A percentile compares a stretch with the other conserved stretches of the same genome.
Evolutionary conservation across 495 filamentous ascomycete species (phyloP).

Genomic region (Talaromyces proteolyticus): DNA sequence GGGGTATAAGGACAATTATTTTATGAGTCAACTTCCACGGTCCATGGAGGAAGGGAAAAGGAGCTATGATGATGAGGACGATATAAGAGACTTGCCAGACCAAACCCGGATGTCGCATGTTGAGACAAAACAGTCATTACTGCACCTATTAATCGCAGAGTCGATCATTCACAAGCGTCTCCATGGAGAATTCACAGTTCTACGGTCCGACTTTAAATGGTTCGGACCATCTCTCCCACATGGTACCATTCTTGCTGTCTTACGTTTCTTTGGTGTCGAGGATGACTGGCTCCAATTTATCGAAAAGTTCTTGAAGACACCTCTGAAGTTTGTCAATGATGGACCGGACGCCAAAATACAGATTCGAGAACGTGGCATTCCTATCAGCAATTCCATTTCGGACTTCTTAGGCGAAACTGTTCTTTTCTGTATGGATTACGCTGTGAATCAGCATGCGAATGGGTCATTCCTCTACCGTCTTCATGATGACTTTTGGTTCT

Average conservation of each 20-base stretch:
- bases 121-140: constrained; percentile 52
- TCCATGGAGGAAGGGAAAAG: constrained; percentile 14
- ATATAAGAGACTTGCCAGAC: constrained; percentile 16
- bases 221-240: constrained; percentile 59
- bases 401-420: constrained; percentile 54
- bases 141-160: constrained; percentile 58
- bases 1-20: constrained; percentile 45
- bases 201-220: constrained; percentile 57
- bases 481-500: constrained; percentile 68
- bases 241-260: constrained; percentile 45
- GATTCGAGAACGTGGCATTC: constrained; percentile 49
- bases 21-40: constrained; percentile 43
- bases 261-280: constrained; percentile 56
- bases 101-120: constrained; percentile 33
- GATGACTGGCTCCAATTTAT: constrained; percentile 58
- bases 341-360: constrained; percentile 31
- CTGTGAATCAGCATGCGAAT: constrained; percentile 54
- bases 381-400: constrained; percentile 54
- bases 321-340: constrained; percentile 53
- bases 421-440: constrained; percentile 61
- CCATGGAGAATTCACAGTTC: constrained; percentile 51
- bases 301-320: constrained; percentile 50
- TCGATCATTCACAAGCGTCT: constrained; percentile 52
- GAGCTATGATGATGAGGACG: constrained; percentile 28
- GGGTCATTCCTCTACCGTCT: constrained; percentile 52